Evolutionary conservation across 805 yeast species (phyloP), one percentile per base, ranked within the genome.

Genomic region (Candida schatavii): DNA sequence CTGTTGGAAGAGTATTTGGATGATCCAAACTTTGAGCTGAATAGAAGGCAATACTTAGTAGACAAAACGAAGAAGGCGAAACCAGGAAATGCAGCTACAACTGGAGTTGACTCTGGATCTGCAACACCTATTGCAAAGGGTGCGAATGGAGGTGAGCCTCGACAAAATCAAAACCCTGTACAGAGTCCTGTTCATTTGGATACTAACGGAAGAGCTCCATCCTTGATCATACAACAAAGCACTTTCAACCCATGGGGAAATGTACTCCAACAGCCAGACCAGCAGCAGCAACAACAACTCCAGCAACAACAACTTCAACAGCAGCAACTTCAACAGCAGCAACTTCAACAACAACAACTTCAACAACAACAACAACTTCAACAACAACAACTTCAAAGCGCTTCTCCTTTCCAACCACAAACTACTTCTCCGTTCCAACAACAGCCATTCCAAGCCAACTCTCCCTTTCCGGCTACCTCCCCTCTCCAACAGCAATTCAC

Each of bases 1-100:
- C 83, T 95, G 11, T 75, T 93, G 46, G 93, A 88, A 57, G 97
- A 90, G 52, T 95, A 91, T 61, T 68, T 93, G 50, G 77, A 82
- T 49, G 97, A 91, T 57, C 88, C 90, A 6, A 82, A 83, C 51
- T 88, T 88, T 62, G 96, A 88, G 51, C 64, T 68, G 6, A 88
- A 87, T 58, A 77, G 95, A 59, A 69, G 81, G 45, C 95, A 86
- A 55, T 88, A 85, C 55, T 62, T 88, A 47, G 80, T 80, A 30
- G 91, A 86, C 53, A 81, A 78, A 61, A 74, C 68, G 32, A 27
- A 15, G 31, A 20, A 21, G 28, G 7, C 27, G 27, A 31, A 22
- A 7, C 6, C 6, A 4, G 21, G 15, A 14, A 5, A 15, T 9
- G 35, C 18, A 5, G 35, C 3, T 13, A 35, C 22, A 30, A 23